Base-by-base conservation (phyloP, 331 rosid species). In the Pyrus hybrid region DNA sequence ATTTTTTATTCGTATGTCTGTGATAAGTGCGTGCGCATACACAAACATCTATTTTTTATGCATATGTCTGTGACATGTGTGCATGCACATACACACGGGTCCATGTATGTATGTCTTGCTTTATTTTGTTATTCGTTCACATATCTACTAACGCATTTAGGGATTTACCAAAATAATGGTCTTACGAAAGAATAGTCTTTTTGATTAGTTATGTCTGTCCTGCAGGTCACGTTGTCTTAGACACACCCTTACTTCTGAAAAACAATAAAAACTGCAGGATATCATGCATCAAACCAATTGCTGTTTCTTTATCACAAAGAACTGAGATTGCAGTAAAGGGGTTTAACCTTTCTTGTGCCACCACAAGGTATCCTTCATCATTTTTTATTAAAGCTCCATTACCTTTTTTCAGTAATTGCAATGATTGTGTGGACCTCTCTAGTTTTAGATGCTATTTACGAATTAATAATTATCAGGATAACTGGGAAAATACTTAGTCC, bases 161-260 rank as follows among this genome's bases (percentile, higher is more conserved):
- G 70, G 67, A n/a, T 77, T 21, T 21, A 13, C 41, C 13, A 21
- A 12, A 6, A 58, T 21, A 43, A 8, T 25, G 23, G 11, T 75
- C 6, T 23, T 74, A 67, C 65, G 33, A 41, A 63, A 68, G 78
- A 68, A 13, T 62, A 51, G 25, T 45, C 29, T 53, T 76, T 29
- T 71, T 71, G 20, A 74, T 79, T 43, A 28, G 12, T 45, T 13
- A 5, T 45, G 5, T 83, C 64, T 75, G 57, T 32, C 68, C 72
- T 83, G 80, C 93, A 93, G 98, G 97, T 82, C 91, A 88, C 74
- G 89, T 91, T 77, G 88, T 88, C 73, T 69, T 91, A 23, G 98
- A 93, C 74, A 86, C 81, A 67, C 92, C 98, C 63, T 83, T 91
- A 83, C 86, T 67, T 63, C 83, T 85, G 26, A 85, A 82, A 83